Conservation (phyloP, 192 early-diverging fungal species). For the Gonapodya sp. region DNA sequence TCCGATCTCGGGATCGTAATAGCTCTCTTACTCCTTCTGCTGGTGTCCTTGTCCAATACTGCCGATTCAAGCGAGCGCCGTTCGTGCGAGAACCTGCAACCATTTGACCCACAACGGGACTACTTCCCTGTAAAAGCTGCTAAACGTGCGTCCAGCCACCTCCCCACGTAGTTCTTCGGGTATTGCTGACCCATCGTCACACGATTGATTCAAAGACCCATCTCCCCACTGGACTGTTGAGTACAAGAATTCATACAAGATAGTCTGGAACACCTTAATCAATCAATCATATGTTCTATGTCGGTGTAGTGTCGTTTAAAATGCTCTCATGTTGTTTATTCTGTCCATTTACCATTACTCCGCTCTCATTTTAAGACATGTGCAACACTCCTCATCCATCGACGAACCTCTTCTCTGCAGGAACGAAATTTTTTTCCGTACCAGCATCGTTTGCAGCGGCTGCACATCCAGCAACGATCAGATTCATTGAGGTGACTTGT, state of each 20-base stretch:
- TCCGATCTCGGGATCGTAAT: no score
- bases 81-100: not conserved
- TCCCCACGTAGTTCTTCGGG: not conserved
- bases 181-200: not conserved
- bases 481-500: not conserved
- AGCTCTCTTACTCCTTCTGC: not conserved
- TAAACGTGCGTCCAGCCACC: not conserved
- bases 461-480: not conserved
- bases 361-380: not conserved
- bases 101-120: not conserved
- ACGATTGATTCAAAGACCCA: not conserved
- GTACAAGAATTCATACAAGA: slow-evolving; percentile 57
- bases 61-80: not conserved
- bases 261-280: slow-evolving; percentile 41
- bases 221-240: slow-evolving; percentile 36
- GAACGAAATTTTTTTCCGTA: not conserved
- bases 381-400: not conserved
- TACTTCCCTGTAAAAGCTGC: not conserved
- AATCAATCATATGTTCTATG: slow-evolving; percentile 53
- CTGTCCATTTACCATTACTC: not conserved
- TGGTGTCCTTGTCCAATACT: not conserved
- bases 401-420: not conserved
- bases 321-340: not conserved
- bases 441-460: not conserved
- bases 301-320: slow-evolving; percentile 32